phyloP scores from a whole-genome alignment of 371 early-diverging fungal species.

The Coemansia sp. region DNA sequence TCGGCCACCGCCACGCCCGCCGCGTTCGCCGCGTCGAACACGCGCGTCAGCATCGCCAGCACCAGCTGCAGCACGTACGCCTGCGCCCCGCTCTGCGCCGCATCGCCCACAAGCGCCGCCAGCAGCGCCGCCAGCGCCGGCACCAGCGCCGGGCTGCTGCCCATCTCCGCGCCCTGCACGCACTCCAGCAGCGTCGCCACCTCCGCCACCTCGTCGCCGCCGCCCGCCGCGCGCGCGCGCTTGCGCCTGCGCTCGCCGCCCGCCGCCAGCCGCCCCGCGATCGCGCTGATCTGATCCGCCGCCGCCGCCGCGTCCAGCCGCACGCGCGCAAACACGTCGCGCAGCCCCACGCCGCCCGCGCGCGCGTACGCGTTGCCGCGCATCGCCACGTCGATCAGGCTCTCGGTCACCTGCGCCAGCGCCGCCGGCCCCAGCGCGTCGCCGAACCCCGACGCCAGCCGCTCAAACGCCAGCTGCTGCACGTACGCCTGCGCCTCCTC shows the following conservation, averaged over 20 bases:
- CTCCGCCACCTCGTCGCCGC: conserved; percentile 19
- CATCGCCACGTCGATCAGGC: conserved; percentile 67
- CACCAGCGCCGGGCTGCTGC: conserved; percentile 47
- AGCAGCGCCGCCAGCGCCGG: conserved; percentile 74
- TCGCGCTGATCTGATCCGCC: conserved; percentile 52
- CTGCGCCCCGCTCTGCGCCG: conserved; percentile 31
- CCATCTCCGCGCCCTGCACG: conserved; percentile 29
- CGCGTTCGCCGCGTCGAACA: conserved; percentile 62
- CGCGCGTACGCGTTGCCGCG: conserved; percentile 63
- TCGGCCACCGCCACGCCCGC: conserved; percentile 52
- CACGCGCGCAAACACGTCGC: conserved; percentile 44
- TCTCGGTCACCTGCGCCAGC: conserved; percentile 58
- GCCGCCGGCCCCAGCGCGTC: conserved; percentile 52
- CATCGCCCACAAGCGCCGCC: conserved; percentile 57
- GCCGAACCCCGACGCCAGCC: conserved; percentile 61
- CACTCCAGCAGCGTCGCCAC: conserved; percentile 50
- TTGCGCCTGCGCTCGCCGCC: conserved; percentile 26
- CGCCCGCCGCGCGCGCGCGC: conserved; percentile 8
- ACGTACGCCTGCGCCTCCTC: conserved; percentile 21
- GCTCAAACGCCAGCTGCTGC: conserved; percentile 53
- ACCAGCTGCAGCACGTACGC: conserved; percentile 89
- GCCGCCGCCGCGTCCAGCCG: conserved; percentile 58
- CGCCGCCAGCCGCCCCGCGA: conserved; percentile 44
- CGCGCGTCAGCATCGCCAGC: conserved; percentile 69
- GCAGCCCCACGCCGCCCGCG: conserved; percentile 56